Percentiles rank a stretch among this genome's conserved stretches.
These are phyloP conservation scores for Vigna hirtella DNA, from an alignment of 306 rosid genomes.

Conservation along the genomic window DNA sequence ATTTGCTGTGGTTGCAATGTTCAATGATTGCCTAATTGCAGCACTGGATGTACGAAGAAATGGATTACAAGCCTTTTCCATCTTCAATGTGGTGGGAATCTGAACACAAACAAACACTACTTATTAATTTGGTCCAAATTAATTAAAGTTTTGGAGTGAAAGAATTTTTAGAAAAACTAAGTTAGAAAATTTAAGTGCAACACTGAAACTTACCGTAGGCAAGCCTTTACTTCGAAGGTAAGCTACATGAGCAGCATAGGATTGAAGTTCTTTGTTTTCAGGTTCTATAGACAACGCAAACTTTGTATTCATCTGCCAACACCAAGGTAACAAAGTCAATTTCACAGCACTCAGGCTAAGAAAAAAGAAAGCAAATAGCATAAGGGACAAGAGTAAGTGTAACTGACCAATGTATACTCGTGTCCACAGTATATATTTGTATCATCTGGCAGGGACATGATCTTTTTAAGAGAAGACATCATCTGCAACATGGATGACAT, in stretches of 20 bases:
- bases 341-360: not conserved
- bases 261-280: slow-evolving; percentile 75
- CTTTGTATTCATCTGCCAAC: slow-evolving; percentile 79
- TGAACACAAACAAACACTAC: slow-evolving; percentile 31
- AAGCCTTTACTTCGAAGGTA: slow-evolving; percentile 80
- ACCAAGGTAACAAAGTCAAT: slow-evolving; percentile 42
- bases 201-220: slow-evolving; percentile 71
- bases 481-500: slow-evolving; percentile 66
- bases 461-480: slow-evolving; percentile 82
- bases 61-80: slow-evolving; percentile 86
- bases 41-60: slow-evolving; percentile 77
- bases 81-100: slow-evolving; percentile 78
- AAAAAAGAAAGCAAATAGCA: slow-evolving; percentile 32
- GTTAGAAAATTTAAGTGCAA: not conserved
- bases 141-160: too few species aligned
- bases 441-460: slow-evolving; percentile 80
- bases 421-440: slow-evolving; percentile 89
- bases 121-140: not conserved
- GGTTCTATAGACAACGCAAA: slow-evolving; percentile 91
- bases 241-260: slow-evolving; percentile 73
- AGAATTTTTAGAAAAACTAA: too few species aligned
- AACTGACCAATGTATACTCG: slow-evolving; percentile 86
- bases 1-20: slow-evolving; percentile 62
- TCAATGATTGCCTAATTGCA: slow-evolving; percentile 65
- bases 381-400: not conserved